These are phyloP conservation scores for Tuber indicum DNA, from an alignment of 495 filamentous ascomycete species.

Conservation along the genomic window DNA sequence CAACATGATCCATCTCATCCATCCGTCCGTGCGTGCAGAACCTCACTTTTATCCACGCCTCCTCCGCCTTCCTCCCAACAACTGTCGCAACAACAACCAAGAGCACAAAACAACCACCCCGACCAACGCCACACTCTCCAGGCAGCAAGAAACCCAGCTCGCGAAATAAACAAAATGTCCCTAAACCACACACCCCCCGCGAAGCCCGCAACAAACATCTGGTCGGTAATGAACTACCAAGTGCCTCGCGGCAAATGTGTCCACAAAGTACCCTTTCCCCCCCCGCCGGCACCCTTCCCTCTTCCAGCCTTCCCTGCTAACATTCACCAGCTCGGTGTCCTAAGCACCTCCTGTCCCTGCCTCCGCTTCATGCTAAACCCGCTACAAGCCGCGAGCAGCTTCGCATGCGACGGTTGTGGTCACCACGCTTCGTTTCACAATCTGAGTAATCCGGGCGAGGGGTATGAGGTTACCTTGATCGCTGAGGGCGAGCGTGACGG, in stretches of 20 bases:
- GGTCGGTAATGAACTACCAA: constrained; percentile 42
- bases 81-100: neutral
- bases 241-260: constrained; percentile 41
- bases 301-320: constrained; percentile 23
- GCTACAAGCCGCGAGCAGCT: constrained; percentile 50
- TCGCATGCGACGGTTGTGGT: constrained; percentile 53
- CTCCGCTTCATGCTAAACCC: constrained; percentile 56
- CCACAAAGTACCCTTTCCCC: constrained; percentile 31
- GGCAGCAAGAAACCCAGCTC: neutral
- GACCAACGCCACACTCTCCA: neutral
- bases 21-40: neutral
- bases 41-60: neutral
- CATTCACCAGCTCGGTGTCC: constrained; percentile 39
- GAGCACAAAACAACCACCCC: neutral
- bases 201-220: constrained; percentile 38
- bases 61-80: neutral
- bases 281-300: neutral
- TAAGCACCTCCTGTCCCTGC: constrained; percentile 51
- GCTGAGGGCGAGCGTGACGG: constrained; percentile 34
- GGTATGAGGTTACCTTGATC: constrained; percentile 46
- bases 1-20: neutral
- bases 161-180: constrained; percentile 20
- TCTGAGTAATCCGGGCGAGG: constrained; percentile 50
- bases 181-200: constrained; percentile 18
- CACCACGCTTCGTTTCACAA: constrained; percentile 54